Evolutionary conservation across 1,284 basidiomycete species (phyloP).

Genomic region (Melampsora americana): DNA sequence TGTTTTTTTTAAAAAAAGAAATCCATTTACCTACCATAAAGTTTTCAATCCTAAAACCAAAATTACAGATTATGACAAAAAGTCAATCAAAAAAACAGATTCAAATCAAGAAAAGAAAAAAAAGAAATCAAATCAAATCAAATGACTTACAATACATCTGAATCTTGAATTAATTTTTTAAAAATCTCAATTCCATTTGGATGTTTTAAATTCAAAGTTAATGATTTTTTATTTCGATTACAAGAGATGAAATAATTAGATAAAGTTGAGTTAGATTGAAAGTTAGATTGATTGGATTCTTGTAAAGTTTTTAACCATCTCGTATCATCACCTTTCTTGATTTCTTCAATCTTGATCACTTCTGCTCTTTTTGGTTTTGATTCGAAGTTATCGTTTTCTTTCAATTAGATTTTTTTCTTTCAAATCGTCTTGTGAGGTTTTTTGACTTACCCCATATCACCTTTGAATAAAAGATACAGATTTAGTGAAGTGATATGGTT

Average conservation of each 20-base stretch:
- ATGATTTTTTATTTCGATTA: slow-evolving; percentile 73
- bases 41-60: slow-evolving; percentile 24
- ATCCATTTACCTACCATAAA: slow-evolving; percentile 38
- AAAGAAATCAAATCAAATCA: neutral
- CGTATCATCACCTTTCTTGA: slow-evolving; percentile 81
- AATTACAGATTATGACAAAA: neutral
- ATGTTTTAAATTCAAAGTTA: slow-evolving; percentile 82
- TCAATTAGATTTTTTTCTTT: no score
- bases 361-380: slow-evolving; percentile 75
- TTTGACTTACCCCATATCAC: slow-evolving; percentile 33
- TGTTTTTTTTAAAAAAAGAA: no score
- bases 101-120: neutral
- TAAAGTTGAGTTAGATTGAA: slow-evolving; percentile 60
- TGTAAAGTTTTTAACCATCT: slow-evolving; percentile 59
- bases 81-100: neutral
- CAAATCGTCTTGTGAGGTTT: no score
- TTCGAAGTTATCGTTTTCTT: no score
- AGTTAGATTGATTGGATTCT: slow-evolving; percentile 62
- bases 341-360: slow-evolving; percentile 67
- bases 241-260: slow-evolving; percentile 86
- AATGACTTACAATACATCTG: slow-evolving; percentile 65
- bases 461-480: slow-evolving; percentile 54
- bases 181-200: slow-evolving; percentile 74
- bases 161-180: slow-evolving; percentile 66
- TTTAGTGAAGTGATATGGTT: no score